Percentiles rank a stretch among this genome's conserved stretches.
These are phyloP conservation scores for Garcia nutans DNA, from an alignment of 345 rosid genomes.

Conservation along the genomic window DNA sequence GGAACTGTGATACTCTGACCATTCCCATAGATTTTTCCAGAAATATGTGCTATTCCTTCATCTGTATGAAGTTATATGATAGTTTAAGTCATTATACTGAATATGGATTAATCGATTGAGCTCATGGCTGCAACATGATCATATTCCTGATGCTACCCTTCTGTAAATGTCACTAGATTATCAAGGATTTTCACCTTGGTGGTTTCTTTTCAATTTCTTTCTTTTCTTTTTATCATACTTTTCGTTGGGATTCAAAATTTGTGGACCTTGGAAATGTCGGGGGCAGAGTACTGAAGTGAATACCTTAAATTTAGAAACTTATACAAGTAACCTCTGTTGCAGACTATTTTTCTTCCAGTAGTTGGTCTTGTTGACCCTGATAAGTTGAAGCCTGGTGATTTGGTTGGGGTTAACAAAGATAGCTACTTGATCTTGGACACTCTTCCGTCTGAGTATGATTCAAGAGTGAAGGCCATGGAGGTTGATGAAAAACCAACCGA, in stretches of 20 bases:
- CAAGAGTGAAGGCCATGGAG: slow-evolving; percentile 99
- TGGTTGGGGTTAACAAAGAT: slow-evolving; percentile 98
- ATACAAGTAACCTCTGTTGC: slow-evolving; percentile 24
- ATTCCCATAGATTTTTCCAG: too few species aligned
- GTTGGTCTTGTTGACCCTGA: slow-evolving; percentile 99
- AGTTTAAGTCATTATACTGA: too few species aligned
- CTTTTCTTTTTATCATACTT: too few species aligned
- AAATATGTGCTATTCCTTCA: too few species aligned
- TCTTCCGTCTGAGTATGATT: slow-evolving; percentile 93
- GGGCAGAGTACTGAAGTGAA: background rate
- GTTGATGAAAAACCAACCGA: slow-evolving; percentile 99
- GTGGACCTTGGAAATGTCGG: background rate
- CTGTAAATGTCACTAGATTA: too few species aligned
- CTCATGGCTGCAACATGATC: background rate
- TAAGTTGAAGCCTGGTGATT: slow-evolving; percentile 91
- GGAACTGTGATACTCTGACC: background rate
- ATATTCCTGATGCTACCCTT: too few species aligned
- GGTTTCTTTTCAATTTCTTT: too few species aligned
- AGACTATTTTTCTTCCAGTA: slow-evolving; percentile 97
- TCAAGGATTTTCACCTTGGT: too few species aligned
- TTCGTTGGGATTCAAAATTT: too few species aligned
- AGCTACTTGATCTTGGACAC: slow-evolving; percentile 95
- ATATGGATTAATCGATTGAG: background rate
- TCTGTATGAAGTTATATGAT: too few species aligned
- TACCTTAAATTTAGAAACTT: background rate